Evolutionary conservation across 2,329 filamentous ascomycete genomes (phyloP).

Genomic region (Annulohypoxylon truncatum): DNA sequence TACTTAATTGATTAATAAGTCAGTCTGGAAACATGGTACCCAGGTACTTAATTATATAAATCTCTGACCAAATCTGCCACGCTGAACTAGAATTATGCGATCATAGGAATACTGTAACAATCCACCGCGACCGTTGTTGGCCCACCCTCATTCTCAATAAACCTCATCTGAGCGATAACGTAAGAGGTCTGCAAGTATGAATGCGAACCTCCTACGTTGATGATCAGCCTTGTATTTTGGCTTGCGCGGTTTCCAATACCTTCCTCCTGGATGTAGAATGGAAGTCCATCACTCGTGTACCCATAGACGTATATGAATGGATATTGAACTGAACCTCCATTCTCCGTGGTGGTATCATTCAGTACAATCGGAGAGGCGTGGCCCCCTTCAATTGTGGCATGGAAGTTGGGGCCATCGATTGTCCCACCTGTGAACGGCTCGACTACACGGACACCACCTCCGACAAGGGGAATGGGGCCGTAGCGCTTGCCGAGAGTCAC

Average conservation of each 20-base stretch:
- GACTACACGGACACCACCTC: constrained; percentile 2
- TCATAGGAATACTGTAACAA: constrained; percentile 7
- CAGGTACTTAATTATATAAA: neutral
- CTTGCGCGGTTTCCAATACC: neutral
- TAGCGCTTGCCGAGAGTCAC: constrained; percentile 7
- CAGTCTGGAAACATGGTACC: neutral
- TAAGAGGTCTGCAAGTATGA: constrained; percentile 1
- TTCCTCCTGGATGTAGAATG: constrained; percentile 13
- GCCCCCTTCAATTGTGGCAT: constrained; percentile 6
- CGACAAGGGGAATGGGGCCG: constrained; percentile 6
- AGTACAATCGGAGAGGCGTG: constrained; percentile 1
- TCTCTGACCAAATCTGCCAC: neutral
- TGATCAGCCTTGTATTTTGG: constrained; percentile 8
- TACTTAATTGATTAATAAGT: too few relatives aligned
- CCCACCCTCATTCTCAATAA: neutral
- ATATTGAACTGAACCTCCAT: neutral
- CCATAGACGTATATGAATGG: constrained; percentile 15
- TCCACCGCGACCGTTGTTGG: constrained; percentile 7
- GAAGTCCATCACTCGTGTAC: neutral
- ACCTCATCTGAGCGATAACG: constrained; percentile 7
- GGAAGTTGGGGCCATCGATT: constrained; percentile 12
- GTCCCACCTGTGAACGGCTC: neutral
- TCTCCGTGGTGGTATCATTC: neutral
- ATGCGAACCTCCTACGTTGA: constrained; percentile 6
- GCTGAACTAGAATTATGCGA: neutral